Conservation (phyloP, 106 monocot genomes). For the Phalaenopsis aphrodite region DNA sequence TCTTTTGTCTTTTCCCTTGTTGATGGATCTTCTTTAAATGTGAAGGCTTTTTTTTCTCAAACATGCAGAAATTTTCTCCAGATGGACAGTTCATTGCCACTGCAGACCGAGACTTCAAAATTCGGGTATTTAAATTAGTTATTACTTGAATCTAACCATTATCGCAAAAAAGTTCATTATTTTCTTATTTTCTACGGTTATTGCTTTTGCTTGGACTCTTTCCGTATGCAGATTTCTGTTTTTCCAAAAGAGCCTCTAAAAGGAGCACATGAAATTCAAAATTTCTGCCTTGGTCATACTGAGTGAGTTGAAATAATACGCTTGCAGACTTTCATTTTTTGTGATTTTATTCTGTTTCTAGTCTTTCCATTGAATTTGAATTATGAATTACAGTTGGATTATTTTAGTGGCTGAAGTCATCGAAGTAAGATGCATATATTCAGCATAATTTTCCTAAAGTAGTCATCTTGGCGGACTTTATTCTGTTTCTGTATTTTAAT, state of each 20-base stretch:
- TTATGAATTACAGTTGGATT: not conserved
- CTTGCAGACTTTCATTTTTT: not conserved
- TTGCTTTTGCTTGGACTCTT: not conserved
- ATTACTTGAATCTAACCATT: not conserved
- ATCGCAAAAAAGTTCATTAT: not conserved
- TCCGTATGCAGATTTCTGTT: conserved; percentile 39
- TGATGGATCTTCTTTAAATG: not conserved
- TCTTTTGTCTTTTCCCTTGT: not conserved
- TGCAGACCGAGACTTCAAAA: conserved; percentile 95
- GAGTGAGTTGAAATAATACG: conserved; percentile 46
- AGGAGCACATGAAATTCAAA: conserved; percentile 93
- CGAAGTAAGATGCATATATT: not conserved
- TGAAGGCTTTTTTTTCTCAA: not conserved
- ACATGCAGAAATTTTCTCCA: conserved; percentile 74
- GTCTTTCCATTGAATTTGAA: not conserved
- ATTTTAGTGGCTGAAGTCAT: not conserved
- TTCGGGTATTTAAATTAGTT: conserved; percentile 49
- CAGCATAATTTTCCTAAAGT: too few species aligned
- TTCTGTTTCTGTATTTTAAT: not conserved
- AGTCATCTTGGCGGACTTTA: not conserved
- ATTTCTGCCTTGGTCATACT: conserved; percentile 95
- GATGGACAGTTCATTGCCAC: conserved; percentile 85
- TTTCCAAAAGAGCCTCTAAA: conserved; percentile 59
- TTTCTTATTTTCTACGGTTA: not conserved
- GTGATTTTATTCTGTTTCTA: not conserved